Conservation (phyloP, 140 eudicot genomes). For the Anethum foeniculum region DNA sequence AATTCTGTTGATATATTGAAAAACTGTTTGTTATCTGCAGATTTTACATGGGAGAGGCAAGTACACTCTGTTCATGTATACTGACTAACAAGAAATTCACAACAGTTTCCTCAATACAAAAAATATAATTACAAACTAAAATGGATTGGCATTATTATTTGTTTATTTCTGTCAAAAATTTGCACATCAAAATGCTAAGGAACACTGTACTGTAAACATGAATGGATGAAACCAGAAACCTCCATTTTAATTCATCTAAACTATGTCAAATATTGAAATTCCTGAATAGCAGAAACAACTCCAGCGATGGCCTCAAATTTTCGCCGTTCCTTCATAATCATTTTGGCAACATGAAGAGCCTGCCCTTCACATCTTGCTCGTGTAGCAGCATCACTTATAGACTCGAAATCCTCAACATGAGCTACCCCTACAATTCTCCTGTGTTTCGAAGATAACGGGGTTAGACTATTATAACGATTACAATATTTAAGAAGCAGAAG, state of each 20-base stretch:
- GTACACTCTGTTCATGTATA: no score
- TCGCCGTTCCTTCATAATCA: slow-evolving; percentile 51
- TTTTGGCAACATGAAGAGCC: slow-evolving; percentile 70
- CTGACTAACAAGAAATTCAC: no score
- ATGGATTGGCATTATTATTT: no score
- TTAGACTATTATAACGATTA: background rate
- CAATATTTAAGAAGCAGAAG: background rate
- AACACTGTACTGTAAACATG: background rate
- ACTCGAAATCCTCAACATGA: slow-evolving; percentile 90
- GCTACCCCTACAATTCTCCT: slow-evolving; percentile 96
- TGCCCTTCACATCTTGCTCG: slow-evolving; percentile 66
- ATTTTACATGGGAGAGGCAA: no score
- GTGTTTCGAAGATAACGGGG: slow-evolving; percentile 7
- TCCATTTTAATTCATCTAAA: background rate
- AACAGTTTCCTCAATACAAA: no score
- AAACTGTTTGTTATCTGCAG: no score
- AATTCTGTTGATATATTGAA: no score
- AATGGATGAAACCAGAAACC: background rate
- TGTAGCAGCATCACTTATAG: slow-evolving; percentile 42
- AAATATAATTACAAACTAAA: no score
- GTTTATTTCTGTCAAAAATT: no score
- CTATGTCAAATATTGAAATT: background rate
- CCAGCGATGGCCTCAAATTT: slow-evolving; percentile 43
- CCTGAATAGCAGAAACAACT: slow-evolving; percentile 46
- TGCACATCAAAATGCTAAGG: background rate